Evolutionary conservation across 2,329 filamentous ascomycete species (phyloP).

Genomic region (Ophiobolus disseminans): DNA sequence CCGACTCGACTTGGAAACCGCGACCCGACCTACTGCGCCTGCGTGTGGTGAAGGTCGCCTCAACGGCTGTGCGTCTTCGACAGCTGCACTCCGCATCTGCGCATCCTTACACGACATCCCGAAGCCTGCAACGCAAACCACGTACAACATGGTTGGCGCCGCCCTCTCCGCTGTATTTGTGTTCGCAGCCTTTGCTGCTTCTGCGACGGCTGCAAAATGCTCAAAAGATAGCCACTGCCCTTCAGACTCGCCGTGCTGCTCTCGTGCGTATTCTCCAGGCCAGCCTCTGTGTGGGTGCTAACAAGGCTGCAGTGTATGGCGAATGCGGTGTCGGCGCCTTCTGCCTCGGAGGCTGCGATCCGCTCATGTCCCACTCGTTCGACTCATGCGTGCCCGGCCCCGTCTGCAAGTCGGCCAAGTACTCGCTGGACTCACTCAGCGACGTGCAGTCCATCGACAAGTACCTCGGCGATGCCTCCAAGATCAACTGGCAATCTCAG

Average conservation of each 20-base stretch:
- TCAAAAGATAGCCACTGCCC: constrained; percentile 68
- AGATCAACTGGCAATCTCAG: constrained; percentile 86
- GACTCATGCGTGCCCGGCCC: constrained; percentile 86
- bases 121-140: constrained; percentile 18
- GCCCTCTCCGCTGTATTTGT: constrained; percentile 37
- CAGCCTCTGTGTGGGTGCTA: constrained; percentile 18
- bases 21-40: constrained; percentile 2
- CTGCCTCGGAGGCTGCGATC: constrained; percentile 95
- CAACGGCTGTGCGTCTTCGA: constrained; percentile 22
- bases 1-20: constrained; percentile 16
- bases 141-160: constrained; percentile 39
- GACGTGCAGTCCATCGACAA: constrained; percentile 73
- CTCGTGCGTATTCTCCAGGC: constrained; percentile 39
- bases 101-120: constrained; percentile 44
- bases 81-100: constrained; percentile 35
- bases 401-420: constrained; percentile 76
- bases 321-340: constrained; percentile 92
- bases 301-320: constrained; percentile 73
- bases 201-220: constrained; percentile 50
- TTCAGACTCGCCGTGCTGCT: constrained; percentile 57
- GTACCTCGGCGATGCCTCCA: constrained; percentile 83
- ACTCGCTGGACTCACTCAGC: constrained; percentile 76
- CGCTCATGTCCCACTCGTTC: constrained; percentile 79
- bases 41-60: constrained; percentile 3
- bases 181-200: constrained; percentile 33